Evolutionary conservation across 1,284 basidiomycete species (phyloP), one percentile per base, ranked within the genome.

Genomic region (Exsudoporus floridanus): DNA sequence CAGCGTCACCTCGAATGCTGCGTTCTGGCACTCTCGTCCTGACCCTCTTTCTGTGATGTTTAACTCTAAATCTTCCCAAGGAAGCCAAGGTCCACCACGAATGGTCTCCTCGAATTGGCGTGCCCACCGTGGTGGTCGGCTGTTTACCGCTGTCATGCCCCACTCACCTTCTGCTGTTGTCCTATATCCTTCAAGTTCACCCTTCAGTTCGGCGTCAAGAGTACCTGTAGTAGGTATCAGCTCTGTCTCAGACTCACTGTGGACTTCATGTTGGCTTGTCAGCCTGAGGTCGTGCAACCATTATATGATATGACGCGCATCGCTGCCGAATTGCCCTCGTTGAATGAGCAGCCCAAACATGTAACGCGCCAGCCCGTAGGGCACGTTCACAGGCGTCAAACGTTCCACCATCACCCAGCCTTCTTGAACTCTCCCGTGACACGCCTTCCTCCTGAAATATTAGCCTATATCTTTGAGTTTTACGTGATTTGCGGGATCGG

Each of bases 391-490:
- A 19, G 8, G 16, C 23, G 41, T 1, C 36, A 31, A 8, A 30
- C 13, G 0, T 30, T 18, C 21, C 7, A 40, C 21, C 34, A 30
- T 3, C 23, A 7, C 21, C 19, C 27, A 8, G 30, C 35, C 19
- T 0, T 23, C 13, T 12, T 13, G 18, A 16, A 10, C 31, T 42
- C 49, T 5, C 52, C 52, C 3, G 28, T 54, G 33, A 52, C 46
- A 12, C 35, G 38, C 8, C 30, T 64, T 12, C 63, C 61, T 16
- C 36, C 53, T 2, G 62, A 63, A 39, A 35, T 59, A 39, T 28
- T 63, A 30, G 33, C 27, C 12, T 19, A 33, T 13, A 45, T 66
- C 10, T 66, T 64, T 18, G 40, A 52, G n/a, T 9, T 60, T 8
- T 57, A 23, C 42, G 28, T 58, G 5, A 25, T 1, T 34, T 14